Conservation (phyloP, 2,329 filamentous ascomycete genomes). For the Botrytis squamosa region DNA sequence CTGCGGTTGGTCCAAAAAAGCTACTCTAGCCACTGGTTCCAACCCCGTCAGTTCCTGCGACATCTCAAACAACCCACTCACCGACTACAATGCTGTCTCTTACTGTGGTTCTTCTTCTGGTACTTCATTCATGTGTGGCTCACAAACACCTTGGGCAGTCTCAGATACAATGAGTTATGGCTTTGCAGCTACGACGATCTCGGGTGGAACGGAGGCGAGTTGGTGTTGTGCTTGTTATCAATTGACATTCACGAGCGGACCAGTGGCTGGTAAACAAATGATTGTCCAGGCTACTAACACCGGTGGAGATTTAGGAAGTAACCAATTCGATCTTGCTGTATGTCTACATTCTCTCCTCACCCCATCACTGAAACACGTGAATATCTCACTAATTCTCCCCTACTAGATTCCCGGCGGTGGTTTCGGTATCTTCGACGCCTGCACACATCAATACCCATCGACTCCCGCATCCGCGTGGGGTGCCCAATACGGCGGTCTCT, state of each 20-base stretch:
- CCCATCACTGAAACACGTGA: background rate
- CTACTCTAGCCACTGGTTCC: slow-evolving; percentile 43
- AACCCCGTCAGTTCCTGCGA: slow-evolving; percentile 35
- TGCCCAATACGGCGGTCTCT: slow-evolving; percentile 49
- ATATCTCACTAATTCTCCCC: background rate
- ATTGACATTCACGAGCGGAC: slow-evolving; percentile 47
- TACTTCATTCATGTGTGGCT: slow-evolving; percentile 57
- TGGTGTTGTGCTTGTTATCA: slow-evolving; percentile 69
- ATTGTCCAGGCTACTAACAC: slow-evolving; percentile 65
- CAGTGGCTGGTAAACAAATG: slow-evolving; percentile 59
- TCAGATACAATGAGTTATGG: slow-evolving; percentile 59
- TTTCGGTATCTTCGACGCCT: slow-evolving; percentile 55
- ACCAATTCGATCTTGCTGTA: slow-evolving; percentile 56
- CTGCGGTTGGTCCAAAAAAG: slow-evolving; percentile 61
- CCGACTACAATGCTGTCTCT: slow-evolving; percentile 47
- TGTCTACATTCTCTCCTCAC: slow-evolving; percentile 9
- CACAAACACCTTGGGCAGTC: slow-evolving; percentile 61
- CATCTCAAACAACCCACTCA: slow-evolving; percentile 54
- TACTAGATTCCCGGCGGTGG: slow-evolving; percentile 54
- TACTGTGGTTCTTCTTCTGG: slow-evolving; percentile 54
- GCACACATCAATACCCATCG: slow-evolving; percentile 47
- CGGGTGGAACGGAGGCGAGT: slow-evolving; percentile 53
- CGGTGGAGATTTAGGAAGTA: slow-evolving; percentile 53
- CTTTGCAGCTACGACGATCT: slow-evolving; percentile 60
- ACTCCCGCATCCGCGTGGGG: slow-evolving; percentile 45